These are phyloP conservation scores for Avena sativa DNA, from an alignment of 176 grass and related monocot genomes.

Conservation along the genomic window DNA sequence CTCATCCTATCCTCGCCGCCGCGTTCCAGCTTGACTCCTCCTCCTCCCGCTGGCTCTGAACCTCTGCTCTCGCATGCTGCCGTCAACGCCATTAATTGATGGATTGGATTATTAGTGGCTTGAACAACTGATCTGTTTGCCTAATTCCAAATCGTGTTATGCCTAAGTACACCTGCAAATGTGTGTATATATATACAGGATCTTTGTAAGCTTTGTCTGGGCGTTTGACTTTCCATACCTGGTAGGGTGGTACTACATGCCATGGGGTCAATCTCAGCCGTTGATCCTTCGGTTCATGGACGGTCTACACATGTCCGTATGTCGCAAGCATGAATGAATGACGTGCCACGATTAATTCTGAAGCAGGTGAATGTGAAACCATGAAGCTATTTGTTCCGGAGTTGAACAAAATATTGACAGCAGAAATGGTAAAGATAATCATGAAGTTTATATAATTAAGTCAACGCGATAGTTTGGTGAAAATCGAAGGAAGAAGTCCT, in stretches of 20 bases:
- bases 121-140: background rate
- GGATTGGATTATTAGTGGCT: background rate
- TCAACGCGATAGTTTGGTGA: background rate
- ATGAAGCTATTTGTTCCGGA: background rate
- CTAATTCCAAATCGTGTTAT: background rate
- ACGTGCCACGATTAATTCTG: background rate
- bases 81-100: background rate
- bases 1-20: too few species aligned
- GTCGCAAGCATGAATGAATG: background rate
- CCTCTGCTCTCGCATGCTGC: too few species aligned
- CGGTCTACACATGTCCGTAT: background rate
- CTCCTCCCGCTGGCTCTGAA: too few species aligned
- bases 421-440: background rate
- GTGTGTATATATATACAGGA: background rate
- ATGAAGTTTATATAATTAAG: background rate
- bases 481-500: background rate
- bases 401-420: background rate
- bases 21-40: too few species aligned
- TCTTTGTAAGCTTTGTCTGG: background rate
- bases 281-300: too few species aligned
- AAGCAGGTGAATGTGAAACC: conserved; percentile 43
- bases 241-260: background rate
- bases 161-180: background rate
- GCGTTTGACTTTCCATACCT: background rate
- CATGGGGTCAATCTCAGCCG: background rate